Base-by-base conservation (phyloP, 2,329 filamentous ascomycete genomes). In the Botryosphaeria agaves region DNA sequence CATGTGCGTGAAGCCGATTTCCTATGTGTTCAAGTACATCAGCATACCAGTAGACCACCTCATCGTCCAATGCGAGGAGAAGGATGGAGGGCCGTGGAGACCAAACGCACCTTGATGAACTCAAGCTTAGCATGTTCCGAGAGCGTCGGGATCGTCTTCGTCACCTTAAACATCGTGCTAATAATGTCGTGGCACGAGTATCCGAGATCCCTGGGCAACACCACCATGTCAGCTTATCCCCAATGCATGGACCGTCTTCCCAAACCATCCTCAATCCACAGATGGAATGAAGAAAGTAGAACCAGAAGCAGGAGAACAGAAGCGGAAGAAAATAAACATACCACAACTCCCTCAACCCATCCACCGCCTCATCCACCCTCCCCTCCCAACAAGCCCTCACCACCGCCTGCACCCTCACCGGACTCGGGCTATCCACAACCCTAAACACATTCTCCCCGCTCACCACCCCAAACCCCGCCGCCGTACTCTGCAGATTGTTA, bases 141-240 rank as follows among this genome's bases (percentile, higher is more conserved):
- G 33, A 98, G 61, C 2, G 78, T 83, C 2, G 82, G 80, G 35
- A 95, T 84, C 2, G 84, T 91, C 63, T 95, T 98, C 27, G 89
- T 95, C 36, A 98, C 89, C 47, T 78, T 76, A 65, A 98, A 95
- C 89, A 98, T 98, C 37, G 87, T 98, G 57, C 80, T 91, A 54
- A 98, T 91, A 44, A 98, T 93, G 53, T 98, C 89, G 59, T 98
- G 87, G 43, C 83, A 91, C n/a, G 83, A 93, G 59, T 98, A 98
- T 9, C 89, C 89, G 36, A 95, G 61, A 36, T 78, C 73, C 68
- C 64, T 68, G 35, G n/a, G 33, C 14, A 14, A 18, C 6, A 30
- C 37, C 32, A 41, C 36, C 33, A 32, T 30, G 28, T 15, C 27
- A 26, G 32, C 38, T 5, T 33, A 15, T 9, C n/a, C n/a, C n/a